These are phyloP conservation scores for Erigeron philadelphicus DNA, from an alignment of 140 eudicot genomes.

Conservation along the genomic window DNA sequence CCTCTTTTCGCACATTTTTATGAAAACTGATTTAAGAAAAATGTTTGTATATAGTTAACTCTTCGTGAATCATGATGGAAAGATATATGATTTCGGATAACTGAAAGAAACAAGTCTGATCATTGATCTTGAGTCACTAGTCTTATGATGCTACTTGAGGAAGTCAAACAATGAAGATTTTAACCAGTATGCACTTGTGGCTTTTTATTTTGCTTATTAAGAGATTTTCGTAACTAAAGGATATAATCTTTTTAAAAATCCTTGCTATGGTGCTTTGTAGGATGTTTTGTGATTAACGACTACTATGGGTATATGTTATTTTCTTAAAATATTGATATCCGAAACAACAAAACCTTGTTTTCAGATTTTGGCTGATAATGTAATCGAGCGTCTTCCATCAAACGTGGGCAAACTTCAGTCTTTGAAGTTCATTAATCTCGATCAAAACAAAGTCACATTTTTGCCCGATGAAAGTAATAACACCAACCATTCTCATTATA, in stretches of 20 bases:
- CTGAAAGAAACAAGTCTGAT: neutral
- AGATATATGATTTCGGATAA: neutral
- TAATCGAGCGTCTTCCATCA: slow-evolving; percentile 71
- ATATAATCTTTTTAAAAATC: neutral
- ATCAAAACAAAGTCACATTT: slow-evolving; percentile 58
- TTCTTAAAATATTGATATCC: slow-evolving; percentile 11
- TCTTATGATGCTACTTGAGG: slow-evolving; percentile 1
- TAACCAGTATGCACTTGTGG: neutral
- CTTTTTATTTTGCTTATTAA: neutral
- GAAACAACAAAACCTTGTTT: slow-evolving; percentile 2
- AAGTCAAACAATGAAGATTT: neutral
- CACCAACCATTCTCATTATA: neutral
- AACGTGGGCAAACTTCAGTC: slow-evolving; percentile 78
- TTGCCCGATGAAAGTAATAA: slow-evolving; percentile 93
- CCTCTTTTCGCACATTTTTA: too few species aligned
- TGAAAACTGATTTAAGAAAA: too few species aligned
- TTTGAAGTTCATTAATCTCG: slow-evolving; percentile 67
- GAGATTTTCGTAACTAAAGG: neutral
- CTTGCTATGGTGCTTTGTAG: neutral
- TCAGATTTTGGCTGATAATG: slow-evolving; percentile 78
- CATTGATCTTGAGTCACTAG: neutral
- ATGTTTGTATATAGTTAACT: too few species aligned
- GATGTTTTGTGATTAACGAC: slow-evolving; percentile 11
- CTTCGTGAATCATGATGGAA: neutral
- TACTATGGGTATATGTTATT: slow-evolving; percentile 2